phyloP scores from a whole-genome alignment of 805 yeast species.

The Yamadazyma kitorensis region DNA sequence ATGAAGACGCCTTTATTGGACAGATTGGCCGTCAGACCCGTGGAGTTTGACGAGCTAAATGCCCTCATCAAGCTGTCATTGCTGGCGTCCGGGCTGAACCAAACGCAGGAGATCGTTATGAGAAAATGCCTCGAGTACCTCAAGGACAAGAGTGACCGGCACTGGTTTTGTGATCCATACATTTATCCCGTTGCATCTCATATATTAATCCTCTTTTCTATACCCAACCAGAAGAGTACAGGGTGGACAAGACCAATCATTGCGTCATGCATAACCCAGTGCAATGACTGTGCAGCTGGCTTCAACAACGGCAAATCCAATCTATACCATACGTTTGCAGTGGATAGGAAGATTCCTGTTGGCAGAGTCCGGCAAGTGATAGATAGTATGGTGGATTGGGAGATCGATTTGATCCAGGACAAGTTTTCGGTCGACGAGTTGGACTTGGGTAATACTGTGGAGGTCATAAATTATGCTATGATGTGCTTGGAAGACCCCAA shows the following conservation, averaged over 20 bases:
- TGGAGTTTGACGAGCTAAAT: slow-evolving; percentile 6
- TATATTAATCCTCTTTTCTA: slow-evolving; percentile 58
- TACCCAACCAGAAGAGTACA: slow-evolving; percentile 46
- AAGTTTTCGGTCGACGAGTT: not conserved
- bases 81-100: slow-evolving; percentile 1
- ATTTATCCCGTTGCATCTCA: slow-evolving; percentile 51
- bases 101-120: slow-evolving; percentile 4
- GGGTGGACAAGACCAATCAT: slow-evolving; percentile 41
- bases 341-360: slow-evolving; percentile 43
- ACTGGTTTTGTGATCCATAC: slow-evolving; percentile 56
- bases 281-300: slow-evolving; percentile 52
- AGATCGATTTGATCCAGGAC: slow-evolving; percentile 13
- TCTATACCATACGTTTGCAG: slow-evolving; percentile 50
- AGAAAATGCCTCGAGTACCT: slow-evolving; percentile 23
- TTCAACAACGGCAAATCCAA: slow-evolving; percentile 54
- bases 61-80: slow-evolving; percentile 4
- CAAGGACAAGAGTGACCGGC: slow-evolving; percentile 24
- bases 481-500: slow-evolving; percentile 6
- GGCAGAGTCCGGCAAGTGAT: slow-evolving; percentile 30
- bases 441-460: not conserved
- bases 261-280: slow-evolving; percentile 39
- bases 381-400: slow-evolving; percentile 35
- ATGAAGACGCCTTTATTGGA: too few relatives aligned
- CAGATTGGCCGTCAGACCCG: slow-evolving; percentile 4
- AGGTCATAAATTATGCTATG: not conserved